phyloP scores from a whole-genome alignment of 176 grass and related monocot genomes.

The Poa pratensis region DNA sequence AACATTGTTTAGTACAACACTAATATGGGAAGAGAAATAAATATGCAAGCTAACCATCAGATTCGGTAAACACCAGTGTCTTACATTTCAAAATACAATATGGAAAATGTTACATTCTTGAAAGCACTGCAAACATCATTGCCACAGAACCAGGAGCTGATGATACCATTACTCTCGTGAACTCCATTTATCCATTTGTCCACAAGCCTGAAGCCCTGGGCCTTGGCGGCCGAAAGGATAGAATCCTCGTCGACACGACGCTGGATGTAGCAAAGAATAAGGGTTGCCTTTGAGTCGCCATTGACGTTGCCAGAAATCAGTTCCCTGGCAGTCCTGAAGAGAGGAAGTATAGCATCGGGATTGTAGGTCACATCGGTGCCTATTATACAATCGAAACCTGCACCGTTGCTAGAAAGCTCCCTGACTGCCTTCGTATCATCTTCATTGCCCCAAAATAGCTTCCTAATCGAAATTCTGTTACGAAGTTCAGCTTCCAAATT shows the following conservation, averaged over 20 bases:
- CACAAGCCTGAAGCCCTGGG: slow-evolving; percentile 62
- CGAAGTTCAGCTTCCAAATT: slow-evolving; percentile 61
- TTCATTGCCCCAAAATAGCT: slow-evolving; percentile 74
- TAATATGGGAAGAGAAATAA: neutral
- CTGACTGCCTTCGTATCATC: slow-evolving; percentile 51
- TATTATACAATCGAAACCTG: slow-evolving; percentile 83
- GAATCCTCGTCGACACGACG: slow-evolving; percentile 71
- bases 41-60: neutral
- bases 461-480: slow-evolving; percentile 52
- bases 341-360: slow-evolving; percentile 71
- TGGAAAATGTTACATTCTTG: slow-evolving; percentile 54
- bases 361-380: slow-evolving; percentile 89
- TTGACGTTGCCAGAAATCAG: slow-evolving; percentile 48
- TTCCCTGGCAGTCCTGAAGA: slow-evolving; percentile 80
- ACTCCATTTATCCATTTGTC: slow-evolving; percentile 86
- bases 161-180: slow-evolving; percentile 57
- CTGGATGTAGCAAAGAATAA: slow-evolving; percentile 91
- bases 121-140: slow-evolving; percentile 51
- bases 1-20: neutral
- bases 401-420: slow-evolving; percentile 37
- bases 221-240: slow-evolving; percentile 48
- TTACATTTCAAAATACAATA: slow-evolving; percentile 69
- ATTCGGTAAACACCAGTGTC: neutral
- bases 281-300: slow-evolving; percentile 16
- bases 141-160: slow-evolving; percentile 72